Evolutionary conservation across 805 yeast species (phyloP).

Genomic region (Wickerhamomyces tratensis): DNA sequence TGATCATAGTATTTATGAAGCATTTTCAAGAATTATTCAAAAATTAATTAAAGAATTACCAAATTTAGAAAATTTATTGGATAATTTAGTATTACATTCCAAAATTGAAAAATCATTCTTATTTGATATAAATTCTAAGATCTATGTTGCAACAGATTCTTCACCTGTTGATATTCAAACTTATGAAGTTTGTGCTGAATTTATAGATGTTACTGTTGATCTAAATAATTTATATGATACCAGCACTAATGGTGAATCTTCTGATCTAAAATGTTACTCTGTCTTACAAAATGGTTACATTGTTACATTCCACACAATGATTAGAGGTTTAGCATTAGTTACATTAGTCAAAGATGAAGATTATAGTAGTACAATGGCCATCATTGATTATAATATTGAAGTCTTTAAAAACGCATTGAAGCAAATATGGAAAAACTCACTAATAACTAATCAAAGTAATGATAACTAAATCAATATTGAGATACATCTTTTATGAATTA

Average conservation of each 20-base stretch:
- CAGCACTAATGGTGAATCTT: conserved; percentile 11
- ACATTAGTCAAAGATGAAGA: conserved; percentile 58
- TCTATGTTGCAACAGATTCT: conserved; percentile 93
- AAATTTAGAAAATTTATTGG: conserved; percentile 78
- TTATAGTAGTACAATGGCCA: conserved; percentile 40
- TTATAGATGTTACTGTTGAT: conserved; percentile 90
- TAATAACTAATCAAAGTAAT: neutral
- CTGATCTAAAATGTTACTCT: conserved; percentile 55
- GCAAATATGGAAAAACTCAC: conserved; percentile 40
- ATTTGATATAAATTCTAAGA: conserved; percentile 86
- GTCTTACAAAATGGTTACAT: conserved; percentile 77
- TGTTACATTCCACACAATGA: conserved; percentile 81
- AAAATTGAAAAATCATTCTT: conserved; percentile 88
- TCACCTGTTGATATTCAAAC: conserved; percentile 93
- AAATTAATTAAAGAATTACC: conserved; percentile 85
- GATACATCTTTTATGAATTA: too few species aligned
- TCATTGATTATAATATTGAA: conserved; percentile 84
- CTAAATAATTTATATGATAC: conserved; percentile 59
- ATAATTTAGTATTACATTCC: conserved; percentile 79
- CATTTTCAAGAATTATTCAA: conserved; percentile 88
- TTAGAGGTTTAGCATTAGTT: conserved; percentile 84
- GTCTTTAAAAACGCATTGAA: conserved; percentile 69
- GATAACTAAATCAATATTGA: too few species aligned
- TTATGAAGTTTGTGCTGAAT: conserved; percentile 95
- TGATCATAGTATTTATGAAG: conserved; percentile 94